Base-by-base conservation (phyloP, 148 eudicot species). In the Cornus kousa region DNA sequence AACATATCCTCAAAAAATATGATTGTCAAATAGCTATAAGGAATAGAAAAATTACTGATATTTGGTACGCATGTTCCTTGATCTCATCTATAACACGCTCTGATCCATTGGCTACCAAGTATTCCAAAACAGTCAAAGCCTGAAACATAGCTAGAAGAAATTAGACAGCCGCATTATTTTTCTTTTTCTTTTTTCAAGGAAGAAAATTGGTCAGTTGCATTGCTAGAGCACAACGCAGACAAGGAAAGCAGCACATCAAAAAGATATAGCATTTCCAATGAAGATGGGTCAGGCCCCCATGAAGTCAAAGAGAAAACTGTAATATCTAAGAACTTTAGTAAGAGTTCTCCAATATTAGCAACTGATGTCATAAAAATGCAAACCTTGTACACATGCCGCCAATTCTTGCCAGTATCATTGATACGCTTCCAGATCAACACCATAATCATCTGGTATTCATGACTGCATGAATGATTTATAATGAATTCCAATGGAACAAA, bases 31-130 rank as follows among this genome's bases (percentile, higher is more conserved):
- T 43, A 60, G 74, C 78, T 17, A 13, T 6, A 72, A 74, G 74
- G 69, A 76, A 62, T n/a, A 75, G 76, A 76, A 77, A 77, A 77
- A 76, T 74, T 79, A 91, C 97, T 57, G 97, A 91, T 87, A 95
- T 91, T 84, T 95, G 98, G 82, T 95, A 93, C 65, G 93, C 91
- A 78, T 91, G 99, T 84, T 97, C 98, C 78, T 88, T 92, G 83
- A 97, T 97, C 73, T 97, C 99, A 82, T 94, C 98, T 83, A 93
- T 90, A 67, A 89, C 94, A 82, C 97, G 97, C 84, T 97, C 98
- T 39, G 99, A 97, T 32, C 99, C 98, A 86, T 94, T 85, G 43
- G 95, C 99, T 68, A 97, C 95, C 93, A 97, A 82, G 86, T 92
- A 97, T 35, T 97, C 99, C 89, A 97, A 74, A 74, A 94, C 92